Evolutionary conservation across 2,329 filamentous ascomycete species (phyloP).

Genomic region (Ophiostoma quercus): DNA sequence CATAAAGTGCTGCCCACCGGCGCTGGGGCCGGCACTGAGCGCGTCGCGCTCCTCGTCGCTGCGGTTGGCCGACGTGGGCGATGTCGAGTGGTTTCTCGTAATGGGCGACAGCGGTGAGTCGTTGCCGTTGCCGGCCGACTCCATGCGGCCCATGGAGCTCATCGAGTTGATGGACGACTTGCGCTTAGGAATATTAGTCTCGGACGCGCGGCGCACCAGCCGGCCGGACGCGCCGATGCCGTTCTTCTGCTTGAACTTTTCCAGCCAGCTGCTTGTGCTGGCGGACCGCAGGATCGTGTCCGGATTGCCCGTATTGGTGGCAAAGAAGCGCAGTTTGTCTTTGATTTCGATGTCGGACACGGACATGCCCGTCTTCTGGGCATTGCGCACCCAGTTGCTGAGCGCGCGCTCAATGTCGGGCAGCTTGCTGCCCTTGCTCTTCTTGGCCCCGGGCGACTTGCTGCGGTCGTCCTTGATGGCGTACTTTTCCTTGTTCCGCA

Average conservation of each 20-base stretch:
- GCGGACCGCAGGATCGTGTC: constrained; percentile 66
- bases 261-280: constrained; percentile 74
- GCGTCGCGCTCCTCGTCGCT: constrained; percentile 65
- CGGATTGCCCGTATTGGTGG: constrained; percentile 61
- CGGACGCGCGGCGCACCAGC: constrained; percentile 54
- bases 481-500: constrained; percentile 92
- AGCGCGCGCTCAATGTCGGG: constrained; percentile 91
- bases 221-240: constrained; percentile 43
- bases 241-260: constrained; percentile 93
- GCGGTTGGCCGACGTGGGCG: constrained; percentile 63
- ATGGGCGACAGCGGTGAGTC: constrained; percentile 68
- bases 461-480: constrained; percentile 74
- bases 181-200: constrained; percentile 64
- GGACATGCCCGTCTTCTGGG: constrained; percentile 67
- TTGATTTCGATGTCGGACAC: constrained; percentile 76
- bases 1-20: constrained; percentile 12
- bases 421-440: constrained; percentile 74
- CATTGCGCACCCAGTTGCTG: constrained; percentile 78
- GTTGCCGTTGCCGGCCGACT: constrained; percentile 43
- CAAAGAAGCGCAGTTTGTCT: constrained; percentile 78
- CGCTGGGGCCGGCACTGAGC: constrained; percentile 17
- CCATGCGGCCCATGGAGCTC: constrained; percentile 31
- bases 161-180: constrained; percentile 32
- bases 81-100: constrained; percentile 58
- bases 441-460: constrained; percentile 68